Evolutionary conservation across 2,329 filamentous ascomycete species (phyloP).

Genomic region (Penicillium sp.): DNA sequence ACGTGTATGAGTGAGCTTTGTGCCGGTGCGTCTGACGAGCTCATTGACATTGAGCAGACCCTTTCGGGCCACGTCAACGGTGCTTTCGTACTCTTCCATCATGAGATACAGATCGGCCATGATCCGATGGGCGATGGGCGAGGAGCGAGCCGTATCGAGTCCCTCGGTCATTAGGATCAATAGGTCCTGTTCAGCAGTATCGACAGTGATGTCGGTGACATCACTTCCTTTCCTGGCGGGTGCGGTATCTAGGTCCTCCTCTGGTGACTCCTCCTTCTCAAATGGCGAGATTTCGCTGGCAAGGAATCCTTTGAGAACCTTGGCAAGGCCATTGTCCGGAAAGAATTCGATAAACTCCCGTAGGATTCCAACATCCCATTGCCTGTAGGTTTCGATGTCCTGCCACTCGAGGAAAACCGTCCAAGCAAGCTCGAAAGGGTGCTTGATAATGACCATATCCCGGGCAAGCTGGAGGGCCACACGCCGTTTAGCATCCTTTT

Average conservation of each 20-base stretch:
- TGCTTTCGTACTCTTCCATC: constrained; percentile 77
- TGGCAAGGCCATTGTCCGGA: constrained; percentile 73
- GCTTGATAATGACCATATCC: constrained; percentile 95
- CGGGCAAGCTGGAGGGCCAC: constrained; percentile 71
- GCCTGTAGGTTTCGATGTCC: constrained; percentile 66
- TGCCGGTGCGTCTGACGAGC: constrained; percentile 62
- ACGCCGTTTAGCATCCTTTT: constrained; percentile 65
- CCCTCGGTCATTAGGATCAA: constrained; percentile 75
- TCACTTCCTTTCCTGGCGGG: constrained; percentile 29
- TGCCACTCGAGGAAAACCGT: constrained; percentile 85
- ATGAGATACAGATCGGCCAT: constrained; percentile 78
- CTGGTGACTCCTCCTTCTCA: constrained; percentile 55
- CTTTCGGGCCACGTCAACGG: constrained; percentile 72
- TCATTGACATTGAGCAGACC: constrained; percentile 58
- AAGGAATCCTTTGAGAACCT: constrained; percentile 75
- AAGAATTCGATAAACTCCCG: constrained; percentile 79
- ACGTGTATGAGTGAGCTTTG: constrained; percentile 62
- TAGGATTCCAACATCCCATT: constrained; percentile 73
- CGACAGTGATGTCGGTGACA: constrained; percentile 33
- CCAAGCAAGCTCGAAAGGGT: constrained; percentile 86
- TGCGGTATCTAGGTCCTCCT: constrained; percentile 27
- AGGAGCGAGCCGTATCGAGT: constrained; percentile 58
- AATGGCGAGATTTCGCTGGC: constrained; percentile 82
- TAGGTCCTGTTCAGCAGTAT: constrained; percentile 71
- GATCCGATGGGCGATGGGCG: constrained; percentile 75